These are phyloP conservation scores for Begonia loranthoides DNA, from an alignment of 306 rosid species.

Conservation along the genomic window DNA sequence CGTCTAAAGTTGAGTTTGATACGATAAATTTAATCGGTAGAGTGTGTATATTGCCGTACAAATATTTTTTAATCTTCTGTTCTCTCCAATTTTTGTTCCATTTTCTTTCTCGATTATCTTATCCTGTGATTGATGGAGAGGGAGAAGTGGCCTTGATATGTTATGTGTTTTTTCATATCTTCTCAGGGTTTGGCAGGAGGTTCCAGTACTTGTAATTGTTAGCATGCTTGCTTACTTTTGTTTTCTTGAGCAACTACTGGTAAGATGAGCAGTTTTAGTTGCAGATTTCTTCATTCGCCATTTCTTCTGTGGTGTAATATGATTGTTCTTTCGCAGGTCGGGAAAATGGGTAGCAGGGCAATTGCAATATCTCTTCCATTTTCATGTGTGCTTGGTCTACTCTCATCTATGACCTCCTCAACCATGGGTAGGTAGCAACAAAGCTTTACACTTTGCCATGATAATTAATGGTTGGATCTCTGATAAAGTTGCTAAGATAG, in stretches of 20 bases:
- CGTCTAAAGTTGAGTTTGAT: no score
- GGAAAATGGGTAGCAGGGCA: slow-evolving; percentile 72
- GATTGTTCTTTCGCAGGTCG: slow-evolving; percentile 30
- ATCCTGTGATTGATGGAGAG: neutral
- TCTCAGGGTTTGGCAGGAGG: slow-evolving; percentile 72
- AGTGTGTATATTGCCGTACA: no score
- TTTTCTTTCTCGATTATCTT: neutral
- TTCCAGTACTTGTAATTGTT: slow-evolving; percentile 65
- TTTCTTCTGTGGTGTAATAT: no score
- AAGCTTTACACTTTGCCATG: no score
- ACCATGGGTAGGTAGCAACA: slow-evolving; percentile 47
- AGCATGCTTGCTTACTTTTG: slow-evolving; percentile 95
- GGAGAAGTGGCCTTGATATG: neutral
- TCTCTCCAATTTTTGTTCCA: no score
- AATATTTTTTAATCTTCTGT: no score
- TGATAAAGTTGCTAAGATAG: no score
- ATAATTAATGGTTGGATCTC: no score
- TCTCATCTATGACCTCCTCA: slow-evolving; percentile 67
- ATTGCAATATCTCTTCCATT: slow-evolving; percentile 75
- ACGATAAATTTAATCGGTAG: no score
- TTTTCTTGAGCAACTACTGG: slow-evolving; percentile 90
- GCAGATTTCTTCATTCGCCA: no score
- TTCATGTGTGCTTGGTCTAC: slow-evolving; percentile 55
- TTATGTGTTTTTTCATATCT: slow-evolving; percentile 6
- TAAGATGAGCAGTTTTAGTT: slow-evolving; percentile 12